Percentiles rank a stretch among this genome's conserved stretches.
Evolutionary conservation across 139 green algal species (phyloP).

Genomic region (Tetraselmis chui): DNA sequence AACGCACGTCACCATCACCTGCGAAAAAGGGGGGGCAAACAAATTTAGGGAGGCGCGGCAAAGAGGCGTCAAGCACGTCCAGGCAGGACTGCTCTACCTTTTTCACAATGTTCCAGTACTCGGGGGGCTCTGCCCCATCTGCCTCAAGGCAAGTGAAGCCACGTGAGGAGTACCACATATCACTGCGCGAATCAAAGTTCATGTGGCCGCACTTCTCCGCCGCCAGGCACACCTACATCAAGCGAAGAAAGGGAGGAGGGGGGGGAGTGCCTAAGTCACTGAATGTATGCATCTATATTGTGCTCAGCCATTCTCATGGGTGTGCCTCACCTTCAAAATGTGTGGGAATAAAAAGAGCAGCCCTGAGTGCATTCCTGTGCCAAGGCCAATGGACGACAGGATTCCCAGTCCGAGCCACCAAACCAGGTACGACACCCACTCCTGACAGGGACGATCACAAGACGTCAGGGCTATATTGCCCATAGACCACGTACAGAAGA

Average conservation of each 20-base stretch:
- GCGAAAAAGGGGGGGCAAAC: too few species aligned
- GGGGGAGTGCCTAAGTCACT: too few species aligned
- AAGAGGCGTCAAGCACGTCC: too few species aligned
- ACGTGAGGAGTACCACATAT: slow-evolving; percentile 74
- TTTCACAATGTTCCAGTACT: slow-evolving; percentile 36
- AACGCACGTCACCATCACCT: slow-evolving; percentile 58
- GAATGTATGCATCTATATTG: too few species aligned
- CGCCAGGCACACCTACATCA: slow-evolving; percentile 68
- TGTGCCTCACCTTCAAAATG: slow-evolving; percentile 82
- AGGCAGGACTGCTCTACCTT: too few species aligned
- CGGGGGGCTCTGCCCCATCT: neutral
- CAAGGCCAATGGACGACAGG: slow-evolving; percentile 83
- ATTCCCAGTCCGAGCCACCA: slow-evolving; percentile 86
- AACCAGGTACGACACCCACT: slow-evolving; percentile 49
- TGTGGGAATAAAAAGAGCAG: slow-evolving; percentile 91
- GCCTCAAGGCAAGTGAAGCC: slow-evolving; percentile 58
- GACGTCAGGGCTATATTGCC: too few species aligned
- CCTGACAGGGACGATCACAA: too few species aligned
- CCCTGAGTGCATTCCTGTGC: slow-evolving; percentile 88
- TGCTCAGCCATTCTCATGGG: too few species aligned
- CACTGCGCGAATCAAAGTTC: slow-evolving; percentile 56
- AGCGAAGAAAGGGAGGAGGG: slow-evolving; percentile 20
- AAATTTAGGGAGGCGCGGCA: neutral
- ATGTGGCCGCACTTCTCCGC: slow-evolving; percentile 76
- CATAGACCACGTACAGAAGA: too few species aligned